Percentiles rank a stretch among this genome's conserved stretches.
Conservation (phyloP, 257 asterid genomes). For the Solanum verrucosum region DNA sequence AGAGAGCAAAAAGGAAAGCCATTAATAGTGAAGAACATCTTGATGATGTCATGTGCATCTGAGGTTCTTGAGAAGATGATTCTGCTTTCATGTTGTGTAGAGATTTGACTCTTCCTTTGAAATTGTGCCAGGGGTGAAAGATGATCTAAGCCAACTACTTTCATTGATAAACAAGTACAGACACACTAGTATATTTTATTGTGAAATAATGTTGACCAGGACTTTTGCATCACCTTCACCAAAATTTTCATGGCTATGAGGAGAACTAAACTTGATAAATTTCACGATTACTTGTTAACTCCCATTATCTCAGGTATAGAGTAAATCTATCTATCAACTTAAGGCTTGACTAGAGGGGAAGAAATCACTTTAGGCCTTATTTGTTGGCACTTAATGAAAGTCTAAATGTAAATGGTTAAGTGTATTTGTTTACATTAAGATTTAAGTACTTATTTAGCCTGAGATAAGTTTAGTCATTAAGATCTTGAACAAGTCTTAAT, state of each 20-base stretch:
- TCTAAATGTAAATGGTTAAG: background rate
- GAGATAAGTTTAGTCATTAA: background rate
- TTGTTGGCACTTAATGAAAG: background rate
- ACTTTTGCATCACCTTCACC: background rate
- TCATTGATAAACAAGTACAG: background rate
- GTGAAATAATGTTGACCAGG: background rate
- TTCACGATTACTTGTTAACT: background rate
- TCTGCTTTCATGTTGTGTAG: background rate
- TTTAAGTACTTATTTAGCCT: background rate
- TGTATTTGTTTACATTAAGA: background rate
- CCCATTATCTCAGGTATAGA: background rate
- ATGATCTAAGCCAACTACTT: background rate
- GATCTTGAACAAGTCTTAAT: background rate
- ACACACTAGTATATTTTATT: background rate
- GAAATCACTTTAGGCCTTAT: background rate
- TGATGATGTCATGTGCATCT: background rate
- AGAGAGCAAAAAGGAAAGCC: constrained; percentile 29
- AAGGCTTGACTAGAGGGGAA: background rate
- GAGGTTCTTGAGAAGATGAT: background rate
- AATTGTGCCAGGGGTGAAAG: background rate
- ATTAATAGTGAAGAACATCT: constrained; percentile 15
- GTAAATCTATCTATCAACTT: background rate
- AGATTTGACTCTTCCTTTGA: background rate
- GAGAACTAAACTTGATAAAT: background rate
- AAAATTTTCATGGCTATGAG: background rate